These are phyloP conservation scores for Lipomyces oligophaga DNA, from an alignment of 805 yeast species.

Conservation along the genomic window DNA sequence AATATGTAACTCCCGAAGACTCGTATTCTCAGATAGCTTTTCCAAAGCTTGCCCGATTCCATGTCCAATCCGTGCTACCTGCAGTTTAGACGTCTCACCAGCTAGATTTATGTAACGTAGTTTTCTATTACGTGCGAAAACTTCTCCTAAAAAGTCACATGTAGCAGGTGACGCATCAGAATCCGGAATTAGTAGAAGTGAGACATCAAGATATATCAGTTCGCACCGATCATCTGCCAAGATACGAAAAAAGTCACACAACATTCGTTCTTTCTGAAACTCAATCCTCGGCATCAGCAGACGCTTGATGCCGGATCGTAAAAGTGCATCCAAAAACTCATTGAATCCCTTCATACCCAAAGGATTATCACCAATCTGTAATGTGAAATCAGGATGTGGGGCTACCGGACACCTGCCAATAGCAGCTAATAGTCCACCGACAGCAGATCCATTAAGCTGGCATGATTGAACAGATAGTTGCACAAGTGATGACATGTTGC, in stretches of 20 bases:
- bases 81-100: conserved; percentile 32
- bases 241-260: conserved; percentile 20
- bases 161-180: conserved; percentile 29
- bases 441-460: conserved; percentile 21
- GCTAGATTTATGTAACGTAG: conserved; percentile 25
- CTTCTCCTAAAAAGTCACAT: conserved; percentile 29
- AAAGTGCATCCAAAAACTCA: conserved; percentile 11
- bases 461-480: conserved; percentile 31
- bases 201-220: conserved; percentile 29
- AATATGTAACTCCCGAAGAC: conserved; percentile 22
- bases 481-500: conserved; percentile 16
- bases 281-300: conserved; percentile 29
- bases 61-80: conserved; percentile 31
- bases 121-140: conserved; percentile 24
- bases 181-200: conserved; percentile 30
- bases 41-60: conserved; percentile 28
- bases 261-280: conserved; percentile 21
- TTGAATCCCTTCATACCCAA: conserved; percentile 20
- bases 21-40: conserved; percentile 18
- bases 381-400: conserved; percentile 17
- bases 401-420: conserved; percentile 16
- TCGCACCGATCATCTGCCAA: conserved; percentile 19
- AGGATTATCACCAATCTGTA: conserved; percentile 29
- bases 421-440: conserved; percentile 25
- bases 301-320: conserved; percentile 10